Conservation (phyloP, 1,284 basidiomycete genomes). For the Xerocomus nothofagi region DNA sequence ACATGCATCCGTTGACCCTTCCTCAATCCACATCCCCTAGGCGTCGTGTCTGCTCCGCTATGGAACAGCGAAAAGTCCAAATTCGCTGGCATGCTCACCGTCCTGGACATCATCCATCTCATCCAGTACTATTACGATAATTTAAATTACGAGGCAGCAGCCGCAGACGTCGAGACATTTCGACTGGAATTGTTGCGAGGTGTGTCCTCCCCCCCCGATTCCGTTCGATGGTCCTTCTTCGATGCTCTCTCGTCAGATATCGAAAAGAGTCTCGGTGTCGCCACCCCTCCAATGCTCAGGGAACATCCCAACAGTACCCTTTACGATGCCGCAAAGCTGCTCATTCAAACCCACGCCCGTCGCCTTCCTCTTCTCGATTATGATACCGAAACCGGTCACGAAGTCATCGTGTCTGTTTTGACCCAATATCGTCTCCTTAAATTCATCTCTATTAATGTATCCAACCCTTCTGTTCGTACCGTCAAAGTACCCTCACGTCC, state of each 20-base stretch:
- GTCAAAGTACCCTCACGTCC: slow-evolving; percentile 10
- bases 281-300: slow-evolving; percentile 86
- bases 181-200: slow-evolving; percentile 86
- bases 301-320: slow-evolving; percentile 89
- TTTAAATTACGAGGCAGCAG: slow-evolving; percentile 84
- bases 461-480: slow-evolving; percentile 30
- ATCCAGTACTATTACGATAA: slow-evolving; percentile 96
- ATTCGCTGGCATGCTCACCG: slow-evolving; percentile 96
- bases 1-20: neutral
- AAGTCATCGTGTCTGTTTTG: slow-evolving; percentile 93
- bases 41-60: slow-evolving; percentile 97
- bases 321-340: slow-evolving; percentile 86
- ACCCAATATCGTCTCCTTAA: slow-evolving; percentile 98
- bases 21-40: slow-evolving; percentile 41
- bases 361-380: slow-evolving; percentile 92
- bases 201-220: slow-evolving; percentile 38
- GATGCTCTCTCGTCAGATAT: slow-evolving; percentile 63
- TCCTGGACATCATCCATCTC: slow-evolving; percentile 93
- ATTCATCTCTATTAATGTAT: slow-evolving; percentile 98
- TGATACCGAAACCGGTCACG: slow-evolving; percentile 92
- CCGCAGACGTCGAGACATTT: slow-evolving; percentile 93
- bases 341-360: slow-evolving; percentile 95
- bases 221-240: slow-evolving; percentile 3
- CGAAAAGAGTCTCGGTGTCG: slow-evolving; percentile 90
- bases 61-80: slow-evolving; percentile 92